These are phyloP conservation scores for Nitzschia sp. DNA, from an alignment of 108 stramenopile species.

Conservation along the genomic window DNA sequence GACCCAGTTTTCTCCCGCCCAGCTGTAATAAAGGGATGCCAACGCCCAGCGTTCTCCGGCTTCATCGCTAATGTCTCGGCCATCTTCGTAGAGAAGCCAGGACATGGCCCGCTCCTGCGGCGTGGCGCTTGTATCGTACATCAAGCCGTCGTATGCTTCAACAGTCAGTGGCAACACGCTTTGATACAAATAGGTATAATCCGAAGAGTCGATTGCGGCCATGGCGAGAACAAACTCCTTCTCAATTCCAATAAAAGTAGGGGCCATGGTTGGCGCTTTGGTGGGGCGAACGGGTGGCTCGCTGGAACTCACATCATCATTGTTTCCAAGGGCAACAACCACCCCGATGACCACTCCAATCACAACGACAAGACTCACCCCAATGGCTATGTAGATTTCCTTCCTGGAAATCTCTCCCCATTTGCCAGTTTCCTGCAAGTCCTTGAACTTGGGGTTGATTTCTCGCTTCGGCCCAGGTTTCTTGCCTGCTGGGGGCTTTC, in stretches of 20 bases:
- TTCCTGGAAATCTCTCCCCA: slow-evolving; percentile 22
- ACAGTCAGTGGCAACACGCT: not conserved
- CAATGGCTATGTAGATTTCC: slow-evolving; percentile 1
- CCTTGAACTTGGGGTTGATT: slow-evolving; percentile 23
- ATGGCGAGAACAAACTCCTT: slow-evolving; percentile 5
- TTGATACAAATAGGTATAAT: slow-evolving; percentile 5
- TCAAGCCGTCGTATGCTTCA: not conserved
- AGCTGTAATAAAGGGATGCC: slow-evolving; percentile 25
- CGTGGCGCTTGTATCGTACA: slow-evolving; percentile 5
- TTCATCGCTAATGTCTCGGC: slow-evolving; percentile 8
- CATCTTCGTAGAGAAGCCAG: slow-evolving; percentile 35
- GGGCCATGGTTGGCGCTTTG: slow-evolving; percentile 2
- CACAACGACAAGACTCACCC: not conserved
- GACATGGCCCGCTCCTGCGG: slow-evolving; percentile 27
- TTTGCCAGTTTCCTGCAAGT: slow-evolving; percentile 19
- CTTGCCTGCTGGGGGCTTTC: not conserved
- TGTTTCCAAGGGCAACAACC: not conserved
- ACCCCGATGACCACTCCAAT: slow-evolving; percentile 17
- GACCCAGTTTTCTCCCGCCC: slow-evolving; percentile 28
- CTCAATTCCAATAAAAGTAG: not conserved
- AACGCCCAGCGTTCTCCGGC: slow-evolving; percentile 22
- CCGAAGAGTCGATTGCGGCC: slow-evolving; percentile 1
- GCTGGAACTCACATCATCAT: not conserved
- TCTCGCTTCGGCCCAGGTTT: slow-evolving; percentile 2
- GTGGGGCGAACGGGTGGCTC: not conserved